Percentiles rank a stretch among this genome's conserved stretches.
phyloP scores from a whole-genome alignment of 352 stramenopile genomes.

The Globisporangium megalacanthum region DNA sequence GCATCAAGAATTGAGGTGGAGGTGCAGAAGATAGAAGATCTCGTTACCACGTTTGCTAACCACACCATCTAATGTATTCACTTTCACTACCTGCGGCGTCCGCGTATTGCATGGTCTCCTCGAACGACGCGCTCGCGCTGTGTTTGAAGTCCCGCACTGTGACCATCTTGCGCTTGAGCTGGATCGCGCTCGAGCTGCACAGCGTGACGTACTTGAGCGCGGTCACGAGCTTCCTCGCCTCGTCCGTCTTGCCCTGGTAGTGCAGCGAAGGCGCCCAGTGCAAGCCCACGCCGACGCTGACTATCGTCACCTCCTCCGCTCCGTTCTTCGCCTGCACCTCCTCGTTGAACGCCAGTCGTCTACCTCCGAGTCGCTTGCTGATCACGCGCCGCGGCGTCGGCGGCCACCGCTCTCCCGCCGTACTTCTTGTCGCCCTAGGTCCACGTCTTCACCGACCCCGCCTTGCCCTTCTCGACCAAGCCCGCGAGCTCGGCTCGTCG shows the following conservation, averaged over 20 bases:
- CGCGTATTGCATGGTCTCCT: slow-evolving; percentile 5
- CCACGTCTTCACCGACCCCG: too few relatives aligned
- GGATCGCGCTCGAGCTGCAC: slow-evolving; percentile 65
- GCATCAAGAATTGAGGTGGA: too few relatives aligned
- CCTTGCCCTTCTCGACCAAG: too few relatives aligned
- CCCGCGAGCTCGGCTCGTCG: slow-evolving; percentile 14
- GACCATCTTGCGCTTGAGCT: slow-evolving; percentile 53
- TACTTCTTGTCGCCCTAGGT: too few relatives aligned
- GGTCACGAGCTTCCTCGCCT: slow-evolving; percentile 44
- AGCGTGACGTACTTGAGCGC: slow-evolving; percentile 57
- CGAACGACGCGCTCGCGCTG: slow-evolving; percentile 64
- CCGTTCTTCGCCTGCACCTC: slow-evolving; percentile 2
- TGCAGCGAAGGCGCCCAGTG: slow-evolving; percentile 50
- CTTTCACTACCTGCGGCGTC: too few relatives aligned
- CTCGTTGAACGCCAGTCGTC: slow-evolving; percentile 6
- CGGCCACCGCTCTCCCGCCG: too few relatives aligned
- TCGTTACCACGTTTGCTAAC: too few relatives aligned
- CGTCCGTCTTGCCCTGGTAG: slow-evolving; percentile 63
- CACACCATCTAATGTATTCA: too few relatives aligned
- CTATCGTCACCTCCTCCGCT: slow-evolving; percentile 33
- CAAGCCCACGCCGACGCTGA: slow-evolving; percentile 61
- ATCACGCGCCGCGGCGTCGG: too few relatives aligned
- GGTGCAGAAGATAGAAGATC: too few relatives aligned
- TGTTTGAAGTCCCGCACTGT: slow-evolving; percentile 71
- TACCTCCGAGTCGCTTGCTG: too few relatives aligned